These are phyloP conservation scores for Takashimella tepidaria DNA, from an alignment of 1,284 basidiomycete genomes.

Conservation along the genomic window DNA sequence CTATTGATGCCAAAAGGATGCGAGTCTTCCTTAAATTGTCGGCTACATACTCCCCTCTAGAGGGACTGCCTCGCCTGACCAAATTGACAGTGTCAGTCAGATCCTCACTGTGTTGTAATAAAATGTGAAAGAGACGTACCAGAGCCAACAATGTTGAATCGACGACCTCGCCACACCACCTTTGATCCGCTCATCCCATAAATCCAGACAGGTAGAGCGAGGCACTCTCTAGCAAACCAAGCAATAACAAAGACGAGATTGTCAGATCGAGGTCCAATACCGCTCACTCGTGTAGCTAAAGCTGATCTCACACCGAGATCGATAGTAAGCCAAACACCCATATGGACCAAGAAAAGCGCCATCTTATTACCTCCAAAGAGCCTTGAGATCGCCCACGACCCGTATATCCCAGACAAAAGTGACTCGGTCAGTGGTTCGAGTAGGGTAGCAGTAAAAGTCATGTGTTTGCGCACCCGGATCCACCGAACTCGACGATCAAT, in stretches of 20 bases:
- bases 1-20: no score
- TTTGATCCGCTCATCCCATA: conserved; percentile 71
- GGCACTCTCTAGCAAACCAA: conserved; percentile 69
- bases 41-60: no score
- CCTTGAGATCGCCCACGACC: conserved; percentile 55
- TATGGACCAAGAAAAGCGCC: conserved; percentile 63
- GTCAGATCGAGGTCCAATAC: conserved; percentile 61
- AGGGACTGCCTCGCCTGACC: background rate
- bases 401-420: conserved; percentile 63
- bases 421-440: conserved; percentile 86
- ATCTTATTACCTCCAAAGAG: conserved; percentile 59
- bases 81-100: background rate
- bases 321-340: conserved; percentile 55
- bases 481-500: conserved; percentile 80
- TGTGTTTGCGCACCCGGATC: conserved; percentile 89
- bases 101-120: background rate
- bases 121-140: conserved; percentile 19
- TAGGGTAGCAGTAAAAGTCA: conserved; percentile 77
- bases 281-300: conserved; percentile 55
- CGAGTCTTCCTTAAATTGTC: no score
- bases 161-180: conserved; percentile 73
- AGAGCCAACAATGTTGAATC: conserved; percentile 39
- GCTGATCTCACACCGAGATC: conserved; percentile 41
- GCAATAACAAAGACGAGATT: conserved; percentile 58
- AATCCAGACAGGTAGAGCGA: conserved; percentile 80